Base-by-base conservation (phyloP, 495 filamentous ascomycete species). In the Annulohypoxylon stygium region DNA sequence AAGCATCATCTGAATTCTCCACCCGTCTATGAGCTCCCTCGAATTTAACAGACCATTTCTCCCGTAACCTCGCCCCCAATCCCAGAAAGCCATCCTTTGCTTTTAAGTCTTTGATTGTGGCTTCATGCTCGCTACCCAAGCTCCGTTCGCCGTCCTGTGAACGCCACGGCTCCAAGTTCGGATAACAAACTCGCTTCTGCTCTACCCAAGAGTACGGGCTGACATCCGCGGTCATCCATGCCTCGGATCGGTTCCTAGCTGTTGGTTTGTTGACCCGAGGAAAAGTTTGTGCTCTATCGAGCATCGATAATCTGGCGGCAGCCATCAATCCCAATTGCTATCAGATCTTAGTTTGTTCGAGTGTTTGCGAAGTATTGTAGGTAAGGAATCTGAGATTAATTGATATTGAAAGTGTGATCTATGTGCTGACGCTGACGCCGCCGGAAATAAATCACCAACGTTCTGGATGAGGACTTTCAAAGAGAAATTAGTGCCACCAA, bases 121-220 rank as follows among this genome's bases (percentile, higher is more conserved):
- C 50, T 18, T 67, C 69, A 41, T 63, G 62, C 26, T 62, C 63
- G 41, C 7, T 16, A 16, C 25, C 43, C 33, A 72, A 26, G 8
- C 57, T 54, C 58, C 62, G 62, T 45, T 66, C 47, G 3, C 69
- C 69, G 37, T 72, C 69, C 23, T 23, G 69, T 3, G 69, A 30
- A 14, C 48, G 2, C 62, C 69, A 72, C 3, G 58, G 63, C 48
- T 66, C 57, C 0, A 72, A 39, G 14, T 55, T 58, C 2, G 69
- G 69, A 33, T 57, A 72, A 30, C 57, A 67, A 4, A 72, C 69
- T 45, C 69, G 62, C 18, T 72, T 67, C 69, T 72, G 57, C 34
- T 72, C 55, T 14, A 34, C 9, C 14, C 33, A 14, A 4, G 69
- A 39, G 33, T 9, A 62, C 2, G 69, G 62, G 1, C 10, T 50